phyloP scores from a whole-genome alignment of 192 early-diverging fungal species.

The Backusella tuberculispora region DNA sequence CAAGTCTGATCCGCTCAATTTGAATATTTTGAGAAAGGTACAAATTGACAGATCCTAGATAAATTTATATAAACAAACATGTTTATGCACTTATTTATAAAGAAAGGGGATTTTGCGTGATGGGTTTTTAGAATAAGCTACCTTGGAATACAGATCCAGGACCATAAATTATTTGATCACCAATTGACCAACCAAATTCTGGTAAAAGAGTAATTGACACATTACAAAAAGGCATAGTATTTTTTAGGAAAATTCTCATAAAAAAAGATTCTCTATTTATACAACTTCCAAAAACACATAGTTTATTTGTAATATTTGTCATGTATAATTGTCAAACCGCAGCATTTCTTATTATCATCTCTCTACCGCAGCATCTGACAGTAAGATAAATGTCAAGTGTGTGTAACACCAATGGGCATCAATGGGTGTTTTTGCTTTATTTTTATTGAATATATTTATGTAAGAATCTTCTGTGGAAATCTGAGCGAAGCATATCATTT shows the following conservation, averaged over 20 bases:
- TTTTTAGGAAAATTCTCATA: not conserved
- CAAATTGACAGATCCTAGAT: not conserved
- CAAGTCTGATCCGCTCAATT: not conserved
- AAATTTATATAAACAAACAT: not conserved
- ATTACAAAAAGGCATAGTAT: not conserved
- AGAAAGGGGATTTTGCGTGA: not conserved
- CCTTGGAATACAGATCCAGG: slow-evolving; percentile 35
- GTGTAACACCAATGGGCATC: not conserved
- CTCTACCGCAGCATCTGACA: not conserved
- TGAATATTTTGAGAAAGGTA: not conserved
- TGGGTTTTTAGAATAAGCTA: not conserved
- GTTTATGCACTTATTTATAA: not conserved
- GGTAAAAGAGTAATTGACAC: not conserved
- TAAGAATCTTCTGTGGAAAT: slow-evolving; percentile 98
- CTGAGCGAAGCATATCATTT: slow-evolving; percentile 94
- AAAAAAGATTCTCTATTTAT: not conserved
- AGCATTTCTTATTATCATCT: not conserved
- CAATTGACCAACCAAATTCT: slow-evolving; percentile 9
- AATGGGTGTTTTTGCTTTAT: slow-evolving; percentile 19
- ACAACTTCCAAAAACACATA: not conserved
- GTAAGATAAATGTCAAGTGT: not conserved
- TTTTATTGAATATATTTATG: slow-evolving; percentile 79
- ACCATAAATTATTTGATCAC: slow-evolving; percentile 20
- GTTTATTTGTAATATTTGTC: slow-evolving; percentile 2
- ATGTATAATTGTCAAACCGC: not conserved